These are phyloP conservation scores for Termitomyces sp. DNA, from an alignment of 768 basidiomycete genomes.

Conservation along the genomic window DNA sequence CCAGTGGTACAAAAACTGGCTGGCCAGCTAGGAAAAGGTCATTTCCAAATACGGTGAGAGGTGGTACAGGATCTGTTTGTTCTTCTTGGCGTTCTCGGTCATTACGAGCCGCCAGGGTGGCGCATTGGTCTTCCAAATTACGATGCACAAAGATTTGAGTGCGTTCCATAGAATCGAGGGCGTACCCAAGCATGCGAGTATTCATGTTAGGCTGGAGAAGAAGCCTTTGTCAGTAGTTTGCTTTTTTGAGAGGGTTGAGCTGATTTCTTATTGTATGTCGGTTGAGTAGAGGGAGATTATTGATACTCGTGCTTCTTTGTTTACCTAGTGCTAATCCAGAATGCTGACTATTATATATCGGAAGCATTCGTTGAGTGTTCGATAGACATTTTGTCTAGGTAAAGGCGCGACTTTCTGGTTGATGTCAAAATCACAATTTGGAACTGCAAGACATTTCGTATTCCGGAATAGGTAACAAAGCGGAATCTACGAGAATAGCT, in stretches of 20 bases:
- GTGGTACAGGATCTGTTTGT: constrained; percentile 94
- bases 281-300: background rate
- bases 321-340: background rate
- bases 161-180: constrained; percentile 89
- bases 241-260: too few species aligned
- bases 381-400: background rate
- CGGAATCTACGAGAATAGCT: constrained; percentile 72
- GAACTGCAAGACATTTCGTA: too few species aligned
- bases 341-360: background rate
- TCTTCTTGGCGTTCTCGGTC: constrained; percentile 92
- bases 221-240: constrained; percentile 14
- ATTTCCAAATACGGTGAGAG: constrained; percentile 85
- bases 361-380: background rate
- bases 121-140: constrained; percentile 94
- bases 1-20: constrained; percentile 97
- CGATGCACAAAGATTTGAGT: constrained; percentile 96
- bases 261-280: background rate
- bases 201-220: constrained; percentile 57
- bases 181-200: constrained; percentile 73
- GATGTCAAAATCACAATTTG: background rate
- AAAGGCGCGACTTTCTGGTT: too few species aligned
- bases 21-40: constrained; percentile 87
- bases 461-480: background rate
- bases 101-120: constrained; percentile 81
- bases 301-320: background rate